Conservation (phyloP, 108 stramenopile species). For the Nannochloropsis salina region DNA sequence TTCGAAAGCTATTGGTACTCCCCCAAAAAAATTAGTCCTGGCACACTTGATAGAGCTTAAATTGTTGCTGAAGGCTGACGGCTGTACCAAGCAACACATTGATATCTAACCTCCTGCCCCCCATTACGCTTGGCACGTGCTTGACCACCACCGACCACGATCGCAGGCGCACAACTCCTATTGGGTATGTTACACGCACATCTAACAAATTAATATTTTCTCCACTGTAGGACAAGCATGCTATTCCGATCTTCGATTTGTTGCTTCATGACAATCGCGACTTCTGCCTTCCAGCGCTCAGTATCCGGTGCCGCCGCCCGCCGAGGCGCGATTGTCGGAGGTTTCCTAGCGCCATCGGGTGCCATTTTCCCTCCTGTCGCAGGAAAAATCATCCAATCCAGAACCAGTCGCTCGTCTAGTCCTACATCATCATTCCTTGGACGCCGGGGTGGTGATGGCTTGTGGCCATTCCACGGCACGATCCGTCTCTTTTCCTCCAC, state of each 20-base stretch:
- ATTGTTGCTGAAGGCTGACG: no score
- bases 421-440: not conserved
- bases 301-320: not conserved
- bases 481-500: slow-evolving; percentile 9
- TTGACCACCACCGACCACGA: no score
- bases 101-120: no score
- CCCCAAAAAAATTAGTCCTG: no score
- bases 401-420: not conserved
- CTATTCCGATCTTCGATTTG: not conserved
- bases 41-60: no score
- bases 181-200: not conserved
- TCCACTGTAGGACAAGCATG: not conserved
- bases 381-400: not conserved
- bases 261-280: not conserved
- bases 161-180: no score
- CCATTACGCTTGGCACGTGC: no score
- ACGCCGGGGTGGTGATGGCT: not conserved
- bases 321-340: not conserved
- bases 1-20: no score
- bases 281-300: not conserved
- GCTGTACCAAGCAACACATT: no score
- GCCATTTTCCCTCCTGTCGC: not conserved
- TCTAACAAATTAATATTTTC: not conserved
- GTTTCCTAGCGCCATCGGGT: not conserved
- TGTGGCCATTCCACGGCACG: not conserved